A percentile compares a stretch with the other conserved stretches of the same genome.
Conservation (phyloP, 345 rosid genomes). For the Eucalyptus viminalis region DNA sequence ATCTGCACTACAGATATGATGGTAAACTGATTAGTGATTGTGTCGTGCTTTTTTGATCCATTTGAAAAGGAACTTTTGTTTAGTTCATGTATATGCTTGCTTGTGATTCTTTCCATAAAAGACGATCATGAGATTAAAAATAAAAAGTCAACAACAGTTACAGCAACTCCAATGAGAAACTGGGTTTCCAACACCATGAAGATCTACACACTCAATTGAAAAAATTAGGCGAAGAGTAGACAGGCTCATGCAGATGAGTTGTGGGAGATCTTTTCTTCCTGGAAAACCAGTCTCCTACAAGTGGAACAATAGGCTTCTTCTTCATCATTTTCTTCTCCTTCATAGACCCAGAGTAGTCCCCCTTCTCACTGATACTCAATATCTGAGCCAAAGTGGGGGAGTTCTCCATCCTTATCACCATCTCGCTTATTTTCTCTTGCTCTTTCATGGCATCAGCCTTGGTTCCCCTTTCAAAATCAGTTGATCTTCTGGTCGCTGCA, state of each 20-base stretch:
- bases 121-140: neutral
- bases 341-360: neutral
- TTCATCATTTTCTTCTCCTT: constrained; percentile 9
- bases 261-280: constrained; percentile 23
- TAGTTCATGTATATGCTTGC: neutral
- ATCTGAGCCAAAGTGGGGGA: constrained; percentile 49
- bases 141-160: neutral
- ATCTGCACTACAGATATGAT: neutral
- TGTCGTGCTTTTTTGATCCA: neutral
- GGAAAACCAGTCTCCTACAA: constrained; percentile 51
- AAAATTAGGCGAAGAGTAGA: constrained; percentile 24
- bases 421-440: constrained; percentile 28
- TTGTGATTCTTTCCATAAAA: neutral
- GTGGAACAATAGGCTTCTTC: constrained; percentile 76
- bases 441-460: constrained; percentile 2
- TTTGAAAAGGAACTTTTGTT: neutral
- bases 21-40: neutral
- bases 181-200: neutral
- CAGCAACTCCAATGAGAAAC: neutral
- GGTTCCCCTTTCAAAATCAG: constrained; percentile 1
- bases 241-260: constrained; percentile 11
- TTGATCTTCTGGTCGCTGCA: neutral
- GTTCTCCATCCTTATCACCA: constrained; percentile 26
- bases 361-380: constrained; percentile 28
- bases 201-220: constrained; percentile 1